Evolutionary conservation across 2,329 filamentous ascomycete genomes (phyloP).

Genomic region (Verticillium isaacii): DNA sequence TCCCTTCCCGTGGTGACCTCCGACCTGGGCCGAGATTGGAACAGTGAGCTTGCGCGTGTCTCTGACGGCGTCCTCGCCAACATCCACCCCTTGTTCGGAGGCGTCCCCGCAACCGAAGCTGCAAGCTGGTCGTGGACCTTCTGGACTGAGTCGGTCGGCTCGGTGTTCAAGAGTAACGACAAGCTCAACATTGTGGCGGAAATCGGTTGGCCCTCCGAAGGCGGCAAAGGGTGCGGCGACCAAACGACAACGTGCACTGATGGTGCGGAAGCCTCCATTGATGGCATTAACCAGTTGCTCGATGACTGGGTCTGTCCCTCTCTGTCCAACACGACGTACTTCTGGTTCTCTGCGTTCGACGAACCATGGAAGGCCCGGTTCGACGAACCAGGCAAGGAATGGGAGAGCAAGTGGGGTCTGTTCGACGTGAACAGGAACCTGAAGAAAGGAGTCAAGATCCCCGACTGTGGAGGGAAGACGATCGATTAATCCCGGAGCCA

Average conservation of each 20-base stretch:
- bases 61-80: slow-evolving; percentile 95
- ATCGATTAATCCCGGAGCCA: slow-evolving; percentile 22
- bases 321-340: slow-evolving; percentile 82
- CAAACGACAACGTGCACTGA: slow-evolving; percentile 42
- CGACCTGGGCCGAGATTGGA: slow-evolving; percentile 89
- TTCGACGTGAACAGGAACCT: slow-evolving; percentile 81
- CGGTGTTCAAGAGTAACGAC: slow-evolving; percentile 57
- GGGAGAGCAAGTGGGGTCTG: slow-evolving; percentile 95
- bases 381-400: slow-evolving; percentile 64
- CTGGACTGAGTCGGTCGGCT: slow-evolving; percentile 67
- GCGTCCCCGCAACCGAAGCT: slow-evolving; percentile 62
- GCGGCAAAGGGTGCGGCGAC: slow-evolving; percentile 71
- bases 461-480: slow-evolving; percentile 76
- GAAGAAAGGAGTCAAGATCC: slow-evolving; percentile 80
- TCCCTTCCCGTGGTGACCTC: slow-evolving; percentile 75
- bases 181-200: slow-evolving; percentile 79
- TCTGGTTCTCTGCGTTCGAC: slow-evolving; percentile 97
- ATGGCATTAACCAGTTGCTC: slow-evolving; percentile 83
- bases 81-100: slow-evolving; percentile 92
- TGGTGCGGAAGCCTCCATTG: slow-evolving; percentile 67
- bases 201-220: slow-evolving; percentile 83
- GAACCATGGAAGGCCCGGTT: slow-evolving; percentile 88
- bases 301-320: slow-evolving; percentile 78
- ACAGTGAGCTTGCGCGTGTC: slow-evolving; percentile 56
- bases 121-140: slow-evolving; percentile 80